Conservation (phyloP, 192 early-diverging fungal species). For the Coemansia sp. region DNA sequence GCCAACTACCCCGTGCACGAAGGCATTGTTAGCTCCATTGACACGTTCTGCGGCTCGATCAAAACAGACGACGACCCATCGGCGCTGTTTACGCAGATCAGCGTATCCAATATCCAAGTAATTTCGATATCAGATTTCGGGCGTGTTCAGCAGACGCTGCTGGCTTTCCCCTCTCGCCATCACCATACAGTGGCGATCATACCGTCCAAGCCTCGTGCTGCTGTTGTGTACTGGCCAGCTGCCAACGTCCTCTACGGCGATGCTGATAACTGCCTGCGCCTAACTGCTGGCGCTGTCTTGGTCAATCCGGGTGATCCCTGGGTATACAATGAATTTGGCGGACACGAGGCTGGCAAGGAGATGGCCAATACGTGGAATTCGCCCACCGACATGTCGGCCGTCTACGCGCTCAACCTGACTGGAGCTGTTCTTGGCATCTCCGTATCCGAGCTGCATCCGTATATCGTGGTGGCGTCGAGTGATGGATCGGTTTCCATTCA, state of each 20-base stretch:
- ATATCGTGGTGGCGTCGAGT: conserved; percentile 1
- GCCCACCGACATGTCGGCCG: not conserved
- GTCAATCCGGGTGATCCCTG: conserved; percentile 9
- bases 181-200: conserved; percentile 5
- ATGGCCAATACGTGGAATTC: not conserved
- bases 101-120: conserved; percentile 14
- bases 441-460: conserved; percentile 28
- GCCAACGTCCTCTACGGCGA: conserved; percentile 14
- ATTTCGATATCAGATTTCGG: conserved; percentile 13
- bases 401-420: not conserved
- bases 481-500: conserved; percentile 20
- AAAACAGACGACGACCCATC: not conserved
- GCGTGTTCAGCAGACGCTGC: conserved; percentile 13
- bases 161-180: conserved; percentile 17
- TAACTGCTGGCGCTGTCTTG: not conserved
- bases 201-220: not conserved
- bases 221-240: conserved; percentile 14
- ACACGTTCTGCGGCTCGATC: conserved; percentile 1
- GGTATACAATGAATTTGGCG: not conserved
- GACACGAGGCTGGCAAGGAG: not conserved
- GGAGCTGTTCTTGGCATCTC: conserved; percentile 3
- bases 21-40: not conserved
- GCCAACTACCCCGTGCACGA: conserved; percentile 22
- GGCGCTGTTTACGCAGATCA: conserved; percentile 11
- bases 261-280: conserved; percentile 23